These are phyloP conservation scores for Serendipita vermifera DNA, from an alignment of 768 basidiomycete species.

Conservation along the genomic window DNA sequence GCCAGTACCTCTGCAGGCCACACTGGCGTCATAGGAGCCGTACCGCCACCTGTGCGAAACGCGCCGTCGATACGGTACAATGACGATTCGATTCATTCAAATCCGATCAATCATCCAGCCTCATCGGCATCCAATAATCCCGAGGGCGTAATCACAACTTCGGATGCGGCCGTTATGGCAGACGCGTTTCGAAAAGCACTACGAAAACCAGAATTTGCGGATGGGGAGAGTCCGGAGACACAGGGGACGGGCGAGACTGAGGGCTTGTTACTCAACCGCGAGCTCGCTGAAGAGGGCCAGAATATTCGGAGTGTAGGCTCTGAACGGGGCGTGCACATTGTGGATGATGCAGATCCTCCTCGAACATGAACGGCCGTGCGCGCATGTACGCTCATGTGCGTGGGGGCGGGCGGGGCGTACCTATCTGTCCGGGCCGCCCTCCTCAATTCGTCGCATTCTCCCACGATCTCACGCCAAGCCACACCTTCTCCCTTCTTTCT, in stretches of 20 bases:
- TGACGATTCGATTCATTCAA: neutral
- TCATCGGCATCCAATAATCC: conserved; percentile 22
- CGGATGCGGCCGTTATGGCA: conserved; percentile 87
- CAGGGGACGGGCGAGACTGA: conserved; percentile 23
- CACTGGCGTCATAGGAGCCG: conserved; percentile 23
- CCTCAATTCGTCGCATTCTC: neutral
- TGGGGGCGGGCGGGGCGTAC: neutral
- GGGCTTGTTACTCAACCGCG: conserved; percentile 44
- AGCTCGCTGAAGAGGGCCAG: conserved; percentile 80
- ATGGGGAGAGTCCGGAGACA: conserved; percentile 44
- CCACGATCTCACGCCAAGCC: neutral
- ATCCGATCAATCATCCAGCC: neutral
- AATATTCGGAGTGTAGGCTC: conserved; percentile 76
- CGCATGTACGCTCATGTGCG: too few species aligned
- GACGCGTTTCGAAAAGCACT: conserved; percentile 82
- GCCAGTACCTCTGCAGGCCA: conserved; percentile 17
- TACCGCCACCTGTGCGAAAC: conserved; percentile 20
- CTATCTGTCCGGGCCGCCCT: neutral
- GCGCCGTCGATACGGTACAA: conserved; percentile 10
- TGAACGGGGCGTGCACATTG: conserved; percentile 65
- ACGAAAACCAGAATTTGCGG: conserved; percentile 81
- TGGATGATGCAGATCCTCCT: conserved; percentile 21
- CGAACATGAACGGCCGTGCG: conserved; percentile 2
- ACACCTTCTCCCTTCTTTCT: neutral
- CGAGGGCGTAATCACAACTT: conserved; percentile 60